Conservation (phyloP, 176 grass and related monocot genomes). For the Hyparrhenia diplandra region DNA sequence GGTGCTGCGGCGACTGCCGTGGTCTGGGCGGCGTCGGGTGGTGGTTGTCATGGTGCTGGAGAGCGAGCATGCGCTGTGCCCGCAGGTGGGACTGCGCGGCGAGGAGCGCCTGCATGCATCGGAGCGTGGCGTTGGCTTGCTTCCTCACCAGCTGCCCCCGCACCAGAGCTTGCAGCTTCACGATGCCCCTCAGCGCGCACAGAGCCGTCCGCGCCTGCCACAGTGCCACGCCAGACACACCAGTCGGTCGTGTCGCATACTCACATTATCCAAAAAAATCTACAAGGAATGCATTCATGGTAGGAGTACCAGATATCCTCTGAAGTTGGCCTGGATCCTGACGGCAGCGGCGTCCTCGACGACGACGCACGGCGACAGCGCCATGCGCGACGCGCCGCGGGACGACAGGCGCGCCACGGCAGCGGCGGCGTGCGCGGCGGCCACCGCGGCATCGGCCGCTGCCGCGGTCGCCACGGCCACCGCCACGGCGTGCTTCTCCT, state of each 20-base stretch:
- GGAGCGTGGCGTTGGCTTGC: constrained; percentile 75
- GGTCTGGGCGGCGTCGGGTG: constrained; percentile 28
- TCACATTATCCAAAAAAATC: background rate
- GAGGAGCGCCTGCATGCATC: constrained; percentile 80
- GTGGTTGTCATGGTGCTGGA: constrained; percentile 33
- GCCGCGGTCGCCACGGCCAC: constrained; percentile 53
- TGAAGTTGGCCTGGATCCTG: constrained; percentile 76
- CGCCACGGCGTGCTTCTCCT: constrained; percentile 58
- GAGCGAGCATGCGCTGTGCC: constrained; percentile 44
- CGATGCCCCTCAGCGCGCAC: constrained; percentile 77
- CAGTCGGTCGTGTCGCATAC: background rate
- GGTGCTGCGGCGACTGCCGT: constrained; percentile 57
- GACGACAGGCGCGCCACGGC: constrained; percentile 46
- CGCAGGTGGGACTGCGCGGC: constrained; percentile 60
- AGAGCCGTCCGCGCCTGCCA: constrained; percentile 76
- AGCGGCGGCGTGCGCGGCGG: constrained; percentile 60
- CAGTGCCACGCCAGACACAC: background rate
- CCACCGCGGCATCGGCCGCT: constrained; percentile 47
- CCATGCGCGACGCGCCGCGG: background rate
- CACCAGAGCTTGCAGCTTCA: constrained; percentile 82
- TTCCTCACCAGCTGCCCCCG: constrained; percentile 82
- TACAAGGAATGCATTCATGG: background rate
- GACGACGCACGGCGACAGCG: background rate
- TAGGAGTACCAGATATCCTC: constrained; percentile 65
- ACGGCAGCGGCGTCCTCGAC: constrained; percentile 53